A percentile compares a stretch with the other conserved stretches of the same genome.
phyloP scores from a whole-genome alignment of 2,329 filamentous ascomycete species.

The Domatiomyces catenatus region DNA sequence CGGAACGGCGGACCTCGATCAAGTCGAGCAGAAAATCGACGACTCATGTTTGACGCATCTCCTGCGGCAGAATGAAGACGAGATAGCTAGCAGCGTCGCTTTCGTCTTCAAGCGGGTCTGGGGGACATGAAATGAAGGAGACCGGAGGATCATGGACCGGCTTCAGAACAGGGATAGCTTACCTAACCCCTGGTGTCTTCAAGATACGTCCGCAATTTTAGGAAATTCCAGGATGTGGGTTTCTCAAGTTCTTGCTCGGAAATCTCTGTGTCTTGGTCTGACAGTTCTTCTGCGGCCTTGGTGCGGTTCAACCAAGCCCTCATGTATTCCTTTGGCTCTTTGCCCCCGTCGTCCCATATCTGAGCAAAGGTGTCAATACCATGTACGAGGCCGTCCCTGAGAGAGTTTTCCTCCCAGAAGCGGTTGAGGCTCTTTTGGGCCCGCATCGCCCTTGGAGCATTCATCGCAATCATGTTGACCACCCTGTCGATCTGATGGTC shows the following conservation, averaged over 20 bases:
- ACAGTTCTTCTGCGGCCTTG: not conserved
- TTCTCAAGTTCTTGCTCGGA: not conserved
- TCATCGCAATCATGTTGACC: not conserved
- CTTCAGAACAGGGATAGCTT: not conserved
- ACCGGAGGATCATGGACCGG: not conserved
- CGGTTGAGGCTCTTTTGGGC: slow-evolving; percentile 12
- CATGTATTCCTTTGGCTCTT: slow-evolving; percentile 9
- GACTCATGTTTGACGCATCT: slow-evolving; percentile 14
- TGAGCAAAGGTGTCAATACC: slow-evolving; percentile 19
- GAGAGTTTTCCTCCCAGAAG: slow-evolving; percentile 18
- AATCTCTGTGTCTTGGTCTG: not conserved
- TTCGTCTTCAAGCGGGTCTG: slow-evolving; percentile 13
- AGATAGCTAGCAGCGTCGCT: slow-evolving; percentile 11
- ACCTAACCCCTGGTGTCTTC: not conserved
- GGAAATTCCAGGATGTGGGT: not conserved
- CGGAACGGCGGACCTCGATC: slow-evolving; percentile 1
- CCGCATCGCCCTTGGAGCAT: slow-evolving; percentile 5
- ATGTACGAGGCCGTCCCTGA: slow-evolving; percentile 16
- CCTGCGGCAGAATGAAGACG: slow-evolving; percentile 8
- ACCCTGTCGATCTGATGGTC: not conserved
- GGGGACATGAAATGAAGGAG: not conserved
- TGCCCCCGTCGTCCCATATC: slow-evolving; percentile 6
- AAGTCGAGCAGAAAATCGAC: slow-evolving; percentile 6
- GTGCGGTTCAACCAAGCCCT: not conserved
- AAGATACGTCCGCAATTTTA: not conserved